Conservation (phyloP, 371 early-diverging fungal species). For the Rhizopus stolonifer region DNA sequence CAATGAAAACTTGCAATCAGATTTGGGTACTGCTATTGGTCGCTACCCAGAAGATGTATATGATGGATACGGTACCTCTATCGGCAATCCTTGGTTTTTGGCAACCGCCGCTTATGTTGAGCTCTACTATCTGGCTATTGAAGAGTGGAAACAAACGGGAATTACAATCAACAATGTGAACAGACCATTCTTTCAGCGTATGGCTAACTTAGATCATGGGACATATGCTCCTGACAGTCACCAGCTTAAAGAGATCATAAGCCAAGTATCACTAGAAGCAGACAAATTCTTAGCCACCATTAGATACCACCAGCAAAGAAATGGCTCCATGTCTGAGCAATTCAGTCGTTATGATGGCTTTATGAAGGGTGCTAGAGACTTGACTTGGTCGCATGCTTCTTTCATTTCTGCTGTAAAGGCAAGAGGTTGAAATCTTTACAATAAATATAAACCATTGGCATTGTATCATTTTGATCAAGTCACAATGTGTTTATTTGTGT, state of each 20-base stretch:
- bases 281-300: slow-evolving; percentile 57
- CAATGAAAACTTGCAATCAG: slow-evolving; percentile 32
- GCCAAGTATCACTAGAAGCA: slow-evolving; percentile 20
- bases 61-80: slow-evolving; percentile 48
- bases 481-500: no score
- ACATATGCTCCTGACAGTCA: slow-evolving; percentile 19
- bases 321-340: slow-evolving; percentile 61
- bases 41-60: slow-evolving; percentile 70
- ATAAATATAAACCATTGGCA: no score
- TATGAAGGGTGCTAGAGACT: slow-evolving; percentile 55
- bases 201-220: neutral
- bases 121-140: slow-evolving; percentile 51
- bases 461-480: no score
- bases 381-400: slow-evolving; percentile 74
- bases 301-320: slow-evolving; percentile 39
- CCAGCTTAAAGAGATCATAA: slow-evolving; percentile 24
- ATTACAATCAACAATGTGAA: slow-evolving; percentile 45
- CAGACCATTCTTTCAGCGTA: slow-evolving; percentile 33
- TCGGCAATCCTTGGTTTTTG: slow-evolving; percentile 74
- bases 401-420: slow-evolving; percentile 29
- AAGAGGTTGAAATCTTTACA: neutral
- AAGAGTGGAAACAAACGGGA: slow-evolving; percentile 25
- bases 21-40: slow-evolving; percentile 50
- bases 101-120: slow-evolving; percentile 60
- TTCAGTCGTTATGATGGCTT: slow-evolving; percentile 47